phyloP scores from a whole-genome alignment of 2,329 filamentous ascomycete genomes.

The Hortaea werneckii region DNA sequence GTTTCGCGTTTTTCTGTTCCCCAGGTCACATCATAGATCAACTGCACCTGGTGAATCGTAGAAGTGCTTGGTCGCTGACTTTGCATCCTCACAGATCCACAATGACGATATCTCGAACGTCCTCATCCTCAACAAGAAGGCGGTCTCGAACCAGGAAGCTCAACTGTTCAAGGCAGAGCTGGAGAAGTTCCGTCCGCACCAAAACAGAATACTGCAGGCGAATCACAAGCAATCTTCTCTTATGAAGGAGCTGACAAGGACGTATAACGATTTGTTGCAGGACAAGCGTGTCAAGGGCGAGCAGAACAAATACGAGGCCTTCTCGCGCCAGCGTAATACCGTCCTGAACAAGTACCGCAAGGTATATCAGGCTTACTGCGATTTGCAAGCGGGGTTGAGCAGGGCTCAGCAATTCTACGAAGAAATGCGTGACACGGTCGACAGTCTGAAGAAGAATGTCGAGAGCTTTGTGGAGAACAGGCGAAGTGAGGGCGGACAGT shows the following conservation, averaged over 20 bases:
- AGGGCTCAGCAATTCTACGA: slow-evolving; percentile 88
- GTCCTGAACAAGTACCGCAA: slow-evolving; percentile 84
- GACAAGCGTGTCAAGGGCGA: slow-evolving; percentile 90
- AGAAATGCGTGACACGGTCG: slow-evolving; percentile 91
- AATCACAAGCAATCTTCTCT: slow-evolving; percentile 90
- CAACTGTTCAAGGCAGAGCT: slow-evolving; percentile 91
- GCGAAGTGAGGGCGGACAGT: slow-evolving; percentile 77
- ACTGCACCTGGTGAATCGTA: not conserved
- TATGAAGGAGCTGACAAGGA: slow-evolving; percentile 85
- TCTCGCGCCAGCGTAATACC: slow-evolving; percentile 69
- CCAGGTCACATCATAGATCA: not conserved
- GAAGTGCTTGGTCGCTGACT: not conserved
- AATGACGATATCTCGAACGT: slow-evolving; percentile 97
- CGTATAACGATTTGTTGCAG: slow-evolving; percentile 79
- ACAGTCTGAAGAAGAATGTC: slow-evolving; percentile 88
- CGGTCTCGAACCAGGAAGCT: slow-evolving; percentile 80
- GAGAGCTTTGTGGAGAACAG: slow-evolving; percentile 95
- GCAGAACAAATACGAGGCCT: slow-evolving; percentile 86
- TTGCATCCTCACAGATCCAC: slow-evolving; percentile 54
- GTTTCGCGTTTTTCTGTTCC: not conserved
- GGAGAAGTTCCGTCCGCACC: slow-evolving; percentile 93
- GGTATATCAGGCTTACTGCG: slow-evolving; percentile 84
- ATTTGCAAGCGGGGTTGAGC: slow-evolving; percentile 73
- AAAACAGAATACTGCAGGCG: slow-evolving; percentile 81
- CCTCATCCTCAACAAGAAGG: slow-evolving; percentile 94